Conservation (phyloP, 2,329 filamentous ascomycete genomes). For the Cercospora sp. region DNA sequence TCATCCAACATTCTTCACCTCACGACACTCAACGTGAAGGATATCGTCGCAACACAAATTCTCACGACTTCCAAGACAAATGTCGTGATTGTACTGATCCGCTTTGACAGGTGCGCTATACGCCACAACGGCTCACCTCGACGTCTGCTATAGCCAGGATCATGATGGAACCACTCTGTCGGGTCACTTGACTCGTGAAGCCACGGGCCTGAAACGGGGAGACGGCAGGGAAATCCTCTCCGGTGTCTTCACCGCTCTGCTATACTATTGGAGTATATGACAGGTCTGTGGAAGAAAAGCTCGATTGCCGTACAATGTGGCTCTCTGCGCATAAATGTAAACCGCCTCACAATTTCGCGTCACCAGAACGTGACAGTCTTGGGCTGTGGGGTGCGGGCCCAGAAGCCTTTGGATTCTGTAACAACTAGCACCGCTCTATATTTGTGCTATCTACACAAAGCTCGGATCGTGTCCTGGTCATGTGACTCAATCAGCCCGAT, state of each 20-base stretch:
- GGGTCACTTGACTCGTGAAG: neutral
- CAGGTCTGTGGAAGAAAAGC: neutral
- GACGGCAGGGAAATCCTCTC: neutral
- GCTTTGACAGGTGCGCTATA: neutral
- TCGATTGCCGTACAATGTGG: neutral
- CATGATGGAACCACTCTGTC: neutral
- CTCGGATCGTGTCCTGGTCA: neutral
- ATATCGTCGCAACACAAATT: neutral
- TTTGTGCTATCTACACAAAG: constrained; percentile 10
- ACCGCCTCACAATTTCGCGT: neutral
- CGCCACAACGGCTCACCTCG: neutral
- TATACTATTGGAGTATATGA: neutral
- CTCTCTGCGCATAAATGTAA: neutral
- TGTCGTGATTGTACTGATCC: neutral
- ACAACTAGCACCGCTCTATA: constrained; percentile 17
- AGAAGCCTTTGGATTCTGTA: constrained; percentile 3
- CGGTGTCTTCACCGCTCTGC: neutral
- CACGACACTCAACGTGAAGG: neutral
- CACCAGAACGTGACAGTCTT: neutral
- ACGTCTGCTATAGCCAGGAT: neutral
- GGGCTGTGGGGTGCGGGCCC: neutral
- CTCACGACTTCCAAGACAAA: neutral
- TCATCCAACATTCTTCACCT: neutral
- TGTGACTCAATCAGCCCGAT: constrained; percentile 11
- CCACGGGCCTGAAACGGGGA: neutral